phyloP scores from a whole-genome alignment of 148 eudicot genomes.

The Cornus kousa region DNA sequence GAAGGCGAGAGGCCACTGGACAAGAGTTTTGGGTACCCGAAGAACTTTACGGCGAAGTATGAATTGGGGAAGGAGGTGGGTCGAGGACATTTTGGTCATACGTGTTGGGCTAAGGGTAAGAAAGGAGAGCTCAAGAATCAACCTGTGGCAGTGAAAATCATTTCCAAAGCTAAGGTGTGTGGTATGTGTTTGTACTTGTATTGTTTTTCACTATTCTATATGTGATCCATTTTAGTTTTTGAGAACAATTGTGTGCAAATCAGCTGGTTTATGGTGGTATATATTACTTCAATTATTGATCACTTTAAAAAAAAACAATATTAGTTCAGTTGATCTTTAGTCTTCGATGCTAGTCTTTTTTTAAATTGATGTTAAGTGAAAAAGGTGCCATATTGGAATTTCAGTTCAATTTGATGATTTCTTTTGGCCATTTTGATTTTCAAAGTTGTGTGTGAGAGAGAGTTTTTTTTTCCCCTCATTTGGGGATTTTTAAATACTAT shows the following conservation, averaged over 20 bases:
- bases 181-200: constrained; percentile 22
- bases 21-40: constrained; percentile 76
- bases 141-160: constrained; percentile 84
- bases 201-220: background rate
- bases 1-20: constrained; percentile 47
- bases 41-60: constrained; percentile 65
- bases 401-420: background rate
- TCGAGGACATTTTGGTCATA: constrained; percentile 98
- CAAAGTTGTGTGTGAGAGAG: too few relatives aligned
- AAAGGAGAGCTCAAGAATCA: constrained; percentile 79
- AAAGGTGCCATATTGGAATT: background rate
- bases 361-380: background rate
- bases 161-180: constrained; percentile 94
- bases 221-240: constrained; percentile 3
- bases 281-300: too few relatives aligned
- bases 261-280: background rate
- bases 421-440: too few relatives aligned
- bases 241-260: background rate
- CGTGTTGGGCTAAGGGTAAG: constrained; percentile 85
- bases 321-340: background rate
- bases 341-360: background rate
- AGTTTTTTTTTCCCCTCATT: background rate
- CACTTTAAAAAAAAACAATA: too few relatives aligned
- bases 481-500: too few relatives aligned
- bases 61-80: constrained; percentile 95